phyloP scores from a whole-genome alignment of 495 filamentous ascomycete genomes.

The Jackrogersella minutella region DNA sequence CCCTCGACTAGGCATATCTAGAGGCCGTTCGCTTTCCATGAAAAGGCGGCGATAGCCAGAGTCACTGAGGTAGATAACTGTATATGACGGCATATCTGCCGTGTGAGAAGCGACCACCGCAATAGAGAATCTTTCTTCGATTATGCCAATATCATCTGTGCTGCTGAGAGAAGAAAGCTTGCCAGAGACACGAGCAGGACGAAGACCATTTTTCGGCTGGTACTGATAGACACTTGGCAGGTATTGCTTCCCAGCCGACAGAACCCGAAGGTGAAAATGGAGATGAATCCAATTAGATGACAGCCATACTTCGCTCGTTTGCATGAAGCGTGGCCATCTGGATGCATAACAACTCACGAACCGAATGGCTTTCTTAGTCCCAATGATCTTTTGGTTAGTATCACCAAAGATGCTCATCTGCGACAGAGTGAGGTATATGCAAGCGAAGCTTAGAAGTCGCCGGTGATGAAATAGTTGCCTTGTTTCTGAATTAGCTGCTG shows the following conservation, averaged over 20 bases:
- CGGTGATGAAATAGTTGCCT: constrained; percentile 29
- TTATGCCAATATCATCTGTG: constrained; percentile 17
- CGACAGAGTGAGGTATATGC: constrained; percentile 25
- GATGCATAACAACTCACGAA: constrained; percentile 23
- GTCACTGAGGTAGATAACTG: constrained; percentile 22
- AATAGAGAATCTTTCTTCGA: constrained; percentile 25
- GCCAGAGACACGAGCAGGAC: constrained; percentile 23
- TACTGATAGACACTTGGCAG: background rate
- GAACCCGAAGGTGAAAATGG: constrained; percentile 27
- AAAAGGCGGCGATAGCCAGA: constrained; percentile 25
- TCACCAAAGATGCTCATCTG: constrained; percentile 24
- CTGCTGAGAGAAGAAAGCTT: constrained; percentile 20
- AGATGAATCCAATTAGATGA: constrained; percentile 29
- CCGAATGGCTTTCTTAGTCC: constrained; percentile 21
- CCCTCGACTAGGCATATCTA: constrained; percentile 23
- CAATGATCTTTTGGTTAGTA: constrained; percentile 15
- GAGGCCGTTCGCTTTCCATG: constrained; percentile 17
- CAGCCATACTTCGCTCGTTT: constrained; percentile 31
- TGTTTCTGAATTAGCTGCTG: background rate
- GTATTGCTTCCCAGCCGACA: constrained; percentile 20
- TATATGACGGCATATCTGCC: constrained; percentile 22
- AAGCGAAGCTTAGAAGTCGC: constrained; percentile 29
- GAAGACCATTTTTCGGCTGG: constrained; percentile 13
- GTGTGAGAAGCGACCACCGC: constrained; percentile 20
- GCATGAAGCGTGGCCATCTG: constrained; percentile 28